Percentiles rank a stretch among this genome's conserved stretches.
Evolutionary conservation across 1,284 basidiomycete genomes (phyloP).

Genomic region (Schizophyllum amplum): DNA sequence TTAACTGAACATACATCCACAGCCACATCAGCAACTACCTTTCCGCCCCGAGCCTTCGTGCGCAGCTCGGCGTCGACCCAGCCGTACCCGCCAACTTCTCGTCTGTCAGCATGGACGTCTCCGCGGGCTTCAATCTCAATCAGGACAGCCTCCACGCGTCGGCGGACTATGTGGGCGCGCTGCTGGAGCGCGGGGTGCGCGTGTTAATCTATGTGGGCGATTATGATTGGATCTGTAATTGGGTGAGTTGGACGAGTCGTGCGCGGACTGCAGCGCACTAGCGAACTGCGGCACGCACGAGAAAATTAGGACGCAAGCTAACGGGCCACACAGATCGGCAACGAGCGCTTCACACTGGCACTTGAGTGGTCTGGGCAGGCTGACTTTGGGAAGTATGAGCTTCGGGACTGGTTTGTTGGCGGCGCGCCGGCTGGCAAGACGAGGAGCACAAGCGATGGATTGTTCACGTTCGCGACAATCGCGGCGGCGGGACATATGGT

Average conservation of each 20-base stretch:
- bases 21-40: conserved; percentile 46
- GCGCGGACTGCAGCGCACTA: no score
- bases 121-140: conserved; percentile 27
- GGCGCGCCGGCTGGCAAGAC: conserved; percentile 40
- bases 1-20: not conserved
- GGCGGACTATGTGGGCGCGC: conserved; percentile 51
- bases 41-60: conserved; percentile 42
- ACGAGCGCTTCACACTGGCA: conserved; percentile 51
- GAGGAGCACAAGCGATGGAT: conserved; percentile 31
- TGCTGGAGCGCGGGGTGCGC: conserved; percentile 68
- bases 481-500: conserved; percentile 48
- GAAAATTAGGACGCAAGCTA: no score
- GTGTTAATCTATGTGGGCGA: conserved; percentile 71
- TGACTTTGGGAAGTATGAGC: conserved; percentile 35
- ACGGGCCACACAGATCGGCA: conserved; percentile 50
- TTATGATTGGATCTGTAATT: conserved; percentile 73
- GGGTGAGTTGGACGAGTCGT: conserved; percentile 20
- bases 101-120: conserved; percentile 36
- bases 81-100: conserved; percentile 37
- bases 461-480: conserved; percentile 48
- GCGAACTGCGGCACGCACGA: not conserved
- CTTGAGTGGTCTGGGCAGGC: conserved; percentile 59
- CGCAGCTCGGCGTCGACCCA: conserved; percentile 53
- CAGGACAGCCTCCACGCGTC: conserved; percentile 37
- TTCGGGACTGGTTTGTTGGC: conserved; percentile 42